Conservation (phyloP, 1,284 basidiomycete species). For the Naganishia liquefaciens region DNA sequence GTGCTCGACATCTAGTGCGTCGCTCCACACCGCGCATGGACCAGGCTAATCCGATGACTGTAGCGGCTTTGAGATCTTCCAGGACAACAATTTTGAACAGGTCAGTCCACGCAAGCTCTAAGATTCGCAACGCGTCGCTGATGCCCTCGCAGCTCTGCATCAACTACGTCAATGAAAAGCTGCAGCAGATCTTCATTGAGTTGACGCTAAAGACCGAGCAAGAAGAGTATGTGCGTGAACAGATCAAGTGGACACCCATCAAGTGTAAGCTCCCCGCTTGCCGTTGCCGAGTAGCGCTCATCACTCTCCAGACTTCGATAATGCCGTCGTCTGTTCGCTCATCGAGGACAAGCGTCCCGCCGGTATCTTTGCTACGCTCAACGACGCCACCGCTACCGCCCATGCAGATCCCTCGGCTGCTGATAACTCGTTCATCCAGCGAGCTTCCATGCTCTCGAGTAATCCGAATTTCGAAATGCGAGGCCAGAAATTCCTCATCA, state of each 20-base stretch:
- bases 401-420: constrained; percentile 96
- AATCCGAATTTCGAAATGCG: constrained; percentile 93
- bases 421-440: constrained; percentile 95
- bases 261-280: constrained; percentile 60
- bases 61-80: constrained; percentile 87
- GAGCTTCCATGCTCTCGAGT: constrained; percentile 73
- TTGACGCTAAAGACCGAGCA: constrained; percentile 98
- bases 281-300: background rate
- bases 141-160: constrained; percentile 79
- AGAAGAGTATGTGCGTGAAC: constrained; percentile 93
- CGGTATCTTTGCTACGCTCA: constrained; percentile 95
- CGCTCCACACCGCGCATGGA: background rate
- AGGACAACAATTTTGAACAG: constrained; percentile 93
- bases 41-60: background rate
- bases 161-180: constrained; percentile 99
- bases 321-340: constrained; percentile 85
- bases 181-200: constrained; percentile 99
- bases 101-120: background rate
- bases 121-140: background rate
- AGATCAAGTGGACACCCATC: constrained; percentile 99
- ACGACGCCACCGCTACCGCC: constrained; percentile 97
- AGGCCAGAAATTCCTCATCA: constrained; percentile 83
- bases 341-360: constrained; percentile 96
- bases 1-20: constrained; percentile 88
- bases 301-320: constrained; percentile 51